Base-by-base conservation (phyloP, 2,329 filamentous ascomycete species). In the Orbilia ellipsospora region DNA sequence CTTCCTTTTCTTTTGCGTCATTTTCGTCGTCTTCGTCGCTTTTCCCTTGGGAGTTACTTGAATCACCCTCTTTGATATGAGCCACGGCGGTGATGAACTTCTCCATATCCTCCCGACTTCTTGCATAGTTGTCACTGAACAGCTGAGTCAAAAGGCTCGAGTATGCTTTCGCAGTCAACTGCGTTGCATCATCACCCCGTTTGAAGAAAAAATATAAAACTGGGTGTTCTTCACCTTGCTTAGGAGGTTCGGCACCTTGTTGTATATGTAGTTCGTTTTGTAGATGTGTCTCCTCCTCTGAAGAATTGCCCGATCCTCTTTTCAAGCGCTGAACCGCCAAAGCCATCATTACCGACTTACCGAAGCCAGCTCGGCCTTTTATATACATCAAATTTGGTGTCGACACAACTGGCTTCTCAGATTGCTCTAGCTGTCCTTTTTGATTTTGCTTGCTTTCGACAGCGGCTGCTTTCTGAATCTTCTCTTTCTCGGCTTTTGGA, bases 151-250 rank as follows among this genome's bases (percentile, higher is more conserved):
- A 12, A 15, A 74, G 42, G 36, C 56, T 56, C 7, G 63, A 62
- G 28, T 59, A 31, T 1, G 50, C 70, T 26, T 64, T 50, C 0
- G 40, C 16, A 2, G 63, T 64, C 15, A 64, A 44, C 26, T 74
- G 70, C 0, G 57, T 74, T 10, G 48, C 28, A 31, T 68, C 57
- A 28, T 74, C 70, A 36, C 70, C 70, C 26, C 70, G 31, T 54
- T 67, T 67, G 51, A 74, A 74, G 45, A 74, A 74, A 50, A 74
- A 74, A 52, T 36, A 74, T 16, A 74, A 13, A 7, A 74, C 70
- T 7, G 10, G 16, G 16, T 15, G 2, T 4, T 7, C 18, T 13
- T 52, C 48, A 13, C 6, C 6, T 1, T 23, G 16, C 26, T 52
- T 52, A 5, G 3, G 3, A 4, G 12, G 10, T 12, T 52, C 48